Percentiles rank a stretch among this genome's conserved stretches.
phyloP scores from a whole-genome alignment of 1,284 basidiomycete genomes.

The Apiotrichum brassicae region DNA sequence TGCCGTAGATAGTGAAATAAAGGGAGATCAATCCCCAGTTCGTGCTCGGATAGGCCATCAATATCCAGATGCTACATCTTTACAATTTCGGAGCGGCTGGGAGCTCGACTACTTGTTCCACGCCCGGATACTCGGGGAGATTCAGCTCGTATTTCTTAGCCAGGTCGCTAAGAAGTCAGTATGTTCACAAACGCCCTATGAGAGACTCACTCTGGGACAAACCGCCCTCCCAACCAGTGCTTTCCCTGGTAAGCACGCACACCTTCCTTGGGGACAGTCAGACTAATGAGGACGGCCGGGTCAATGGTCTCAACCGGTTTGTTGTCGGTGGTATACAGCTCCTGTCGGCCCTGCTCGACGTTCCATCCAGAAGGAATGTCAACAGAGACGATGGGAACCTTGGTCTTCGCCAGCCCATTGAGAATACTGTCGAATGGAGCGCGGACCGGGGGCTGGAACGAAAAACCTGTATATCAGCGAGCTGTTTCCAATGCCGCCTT shows the following conservation, averaged over 20 bases:
- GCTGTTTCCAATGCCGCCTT: constrained; percentile 1
- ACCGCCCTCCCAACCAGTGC: constrained; percentile 90
- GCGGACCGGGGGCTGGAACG: constrained; percentile 81
- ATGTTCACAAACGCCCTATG: background rate
- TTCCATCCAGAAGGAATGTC: constrained; percentile 97
- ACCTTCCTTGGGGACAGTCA: constrained; percentile 92
- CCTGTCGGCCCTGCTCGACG: constrained; percentile 51
- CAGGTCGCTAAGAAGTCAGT: constrained; percentile 51
- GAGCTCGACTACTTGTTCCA: constrained; percentile 71
- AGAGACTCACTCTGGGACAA: constrained; percentile 67
- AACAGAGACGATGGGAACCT: constrained; percentile 75
- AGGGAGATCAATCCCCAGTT: too few relatives aligned
- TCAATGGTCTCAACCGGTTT: constrained; percentile 50
- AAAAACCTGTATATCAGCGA: constrained; percentile 58
- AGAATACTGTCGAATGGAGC: constrained; percentile 78
- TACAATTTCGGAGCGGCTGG: constrained; percentile 13
- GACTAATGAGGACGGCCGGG: constrained; percentile 75
- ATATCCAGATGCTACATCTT: too few relatives aligned
- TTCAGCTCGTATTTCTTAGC: constrained; percentile 69
- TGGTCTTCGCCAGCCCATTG: constrained; percentile 58
- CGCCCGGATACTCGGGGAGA: constrained; percentile 67
- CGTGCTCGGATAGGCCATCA: too few relatives aligned
- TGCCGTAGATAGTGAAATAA: too few relatives aligned
- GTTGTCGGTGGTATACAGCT: constrained; percentile 45
- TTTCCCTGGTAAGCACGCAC: constrained; percentile 65